phyloP scores from a whole-genome alignment of 2,329 filamentous ascomycete species.

The Bertia moriformis region DNA sequence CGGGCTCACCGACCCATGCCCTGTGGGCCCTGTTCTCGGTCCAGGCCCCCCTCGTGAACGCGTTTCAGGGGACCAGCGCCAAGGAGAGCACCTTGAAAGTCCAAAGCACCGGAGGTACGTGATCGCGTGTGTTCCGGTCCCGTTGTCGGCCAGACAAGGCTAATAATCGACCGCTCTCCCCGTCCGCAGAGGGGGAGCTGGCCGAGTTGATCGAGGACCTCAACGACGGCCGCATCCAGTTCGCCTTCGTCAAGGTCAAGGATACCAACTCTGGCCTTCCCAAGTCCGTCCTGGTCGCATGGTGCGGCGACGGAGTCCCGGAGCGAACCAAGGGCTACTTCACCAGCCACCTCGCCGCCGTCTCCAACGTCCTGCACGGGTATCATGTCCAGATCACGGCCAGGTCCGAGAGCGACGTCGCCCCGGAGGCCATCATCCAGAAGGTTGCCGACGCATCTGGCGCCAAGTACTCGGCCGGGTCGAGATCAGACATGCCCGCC shows the following conservation, averaged over 20 bases:
- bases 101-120: constrained; percentile 69
- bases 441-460: constrained; percentile 92
- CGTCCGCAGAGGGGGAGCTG: constrained; percentile 71
- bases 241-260: constrained; percentile 91
- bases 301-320: constrained; percentile 93
- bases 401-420: constrained; percentile 77
- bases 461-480: constrained; percentile 70
- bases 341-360: constrained; percentile 78
- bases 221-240: constrained; percentile 90
- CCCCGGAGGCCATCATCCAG: constrained; percentile 73
- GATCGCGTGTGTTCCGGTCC: constrained; percentile 1
- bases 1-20: constrained; percentile 62
- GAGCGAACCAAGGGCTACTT: constrained; percentile 98
- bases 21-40: constrained; percentile 94
- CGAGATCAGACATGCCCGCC: constrained; percentile 33
- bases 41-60: constrained; percentile 78
- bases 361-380: constrained; percentile 83
- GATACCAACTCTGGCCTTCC: constrained; percentile 65
- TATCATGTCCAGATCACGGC: constrained; percentile 97
- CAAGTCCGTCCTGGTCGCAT: constrained; percentile 3
- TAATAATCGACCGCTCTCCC: constrained; percentile 1
- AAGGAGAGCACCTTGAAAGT: constrained; percentile 96
- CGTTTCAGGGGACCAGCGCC: constrained; percentile 70
- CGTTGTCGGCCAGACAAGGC: not conserved
- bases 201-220: constrained; percentile 86